Base-by-base conservation (phyloP, 1,284 basidiomycete species). In the Malassezia obtusa region DNA sequence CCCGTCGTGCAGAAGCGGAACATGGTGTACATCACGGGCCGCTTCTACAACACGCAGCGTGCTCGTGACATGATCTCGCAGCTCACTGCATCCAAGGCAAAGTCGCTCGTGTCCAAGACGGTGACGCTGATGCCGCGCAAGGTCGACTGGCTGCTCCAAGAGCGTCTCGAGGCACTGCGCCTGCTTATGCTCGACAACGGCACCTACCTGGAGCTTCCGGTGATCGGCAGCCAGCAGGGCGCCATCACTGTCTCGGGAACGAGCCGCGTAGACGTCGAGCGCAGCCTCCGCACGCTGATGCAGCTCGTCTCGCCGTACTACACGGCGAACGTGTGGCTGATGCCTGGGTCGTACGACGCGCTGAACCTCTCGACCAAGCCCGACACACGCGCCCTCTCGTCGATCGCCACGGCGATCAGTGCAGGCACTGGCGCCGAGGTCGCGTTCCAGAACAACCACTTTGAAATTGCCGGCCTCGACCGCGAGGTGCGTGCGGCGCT, bases 401-500 rank as follows among this genome's bases (percentile, higher is more conserved):
- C 84, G 1, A 80, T 94, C 40, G 79, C 95, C 53, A 88, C 89
- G 75, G 84, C 87, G 68, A 85, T 95, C 50, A 86, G 89, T 41
- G 83, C 85, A 61, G 79, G 82, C 12, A 88, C 89, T 1, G 89
- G 91, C 2, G 89, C 92, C 28, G 92, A 96, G 74, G 83, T 92
- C 31, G 88, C 95, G 7, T 96, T 94, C 79, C 96, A 95, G 77
- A 85, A 84, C 71, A 94, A 92, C 81, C 89, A 87, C 76, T 95
- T 96, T 67, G 92, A 96, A 77, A 84, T 94, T 78, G 88, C 95
- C 69, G 92, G 92, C n/a, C 79, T 91, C 37, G 91, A 96, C 75
- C 80, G 84, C 53, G 88, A 95, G 78, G 89, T 96, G 26, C 83
- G 89, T 52, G 78, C 83, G 9, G 90, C 89, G 0, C 82, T 96